Evolutionary conservation across 2,329 filamentous ascomycete species (phyloP).

Genomic region (Xylaria multiplex): DNA sequence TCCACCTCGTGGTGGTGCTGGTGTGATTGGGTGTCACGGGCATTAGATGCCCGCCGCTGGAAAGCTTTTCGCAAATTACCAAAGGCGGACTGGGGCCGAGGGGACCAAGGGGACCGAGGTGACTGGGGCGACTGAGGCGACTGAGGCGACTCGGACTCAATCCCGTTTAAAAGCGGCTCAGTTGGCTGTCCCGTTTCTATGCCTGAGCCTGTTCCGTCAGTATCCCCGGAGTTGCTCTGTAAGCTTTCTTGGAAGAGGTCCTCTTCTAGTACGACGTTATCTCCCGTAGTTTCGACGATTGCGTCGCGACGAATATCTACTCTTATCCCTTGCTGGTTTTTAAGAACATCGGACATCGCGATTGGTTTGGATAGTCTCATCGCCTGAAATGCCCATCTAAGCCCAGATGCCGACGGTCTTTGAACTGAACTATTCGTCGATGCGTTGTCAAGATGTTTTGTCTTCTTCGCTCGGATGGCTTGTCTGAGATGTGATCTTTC

Average conservation of each 20-base stretch:
- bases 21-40: background rate
- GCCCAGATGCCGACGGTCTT: background rate
- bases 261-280: background rate
- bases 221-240: background rate
- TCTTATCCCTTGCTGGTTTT: background rate
- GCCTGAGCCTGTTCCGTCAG: background rate
- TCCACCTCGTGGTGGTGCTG: background rate
- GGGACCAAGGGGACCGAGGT: background rate
- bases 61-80: conserved; percentile 3
- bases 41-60: background rate
- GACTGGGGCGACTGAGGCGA: background rate
- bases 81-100: background rate
- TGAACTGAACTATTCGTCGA: background rate
- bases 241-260: background rate
- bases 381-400: conserved; percentile 11
- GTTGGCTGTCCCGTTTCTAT: background rate
- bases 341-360: background rate
- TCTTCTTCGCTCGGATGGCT: conserved; percentile 19
- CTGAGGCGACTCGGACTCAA: background rate
- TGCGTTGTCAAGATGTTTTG: background rate
- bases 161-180: background rate
- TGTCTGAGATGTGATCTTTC: conserved; percentile 31
- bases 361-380: conserved; percentile 6
- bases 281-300: background rate
- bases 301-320: conserved; percentile 2